Evolutionary conservation across 176 grass and related monocot species (phyloP).

Genomic region (Ananas comosus): DNA sequence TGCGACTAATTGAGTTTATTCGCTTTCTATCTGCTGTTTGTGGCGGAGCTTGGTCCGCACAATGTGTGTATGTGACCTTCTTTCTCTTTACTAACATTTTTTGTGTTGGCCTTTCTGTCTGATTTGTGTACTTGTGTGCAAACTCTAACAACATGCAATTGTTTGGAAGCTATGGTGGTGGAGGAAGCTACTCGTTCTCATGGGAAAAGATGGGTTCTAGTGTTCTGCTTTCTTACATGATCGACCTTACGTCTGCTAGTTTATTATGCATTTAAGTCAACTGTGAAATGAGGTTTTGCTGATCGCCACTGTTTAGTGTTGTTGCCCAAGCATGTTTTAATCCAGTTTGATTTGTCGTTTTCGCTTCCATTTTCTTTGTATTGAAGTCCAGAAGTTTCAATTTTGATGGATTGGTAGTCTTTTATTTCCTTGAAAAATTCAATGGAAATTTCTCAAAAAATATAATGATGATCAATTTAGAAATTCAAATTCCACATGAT

Average conservation of each 20-base stretch:
- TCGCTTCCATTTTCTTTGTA: no score
- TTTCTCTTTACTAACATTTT: background rate
- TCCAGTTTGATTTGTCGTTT: background rate
- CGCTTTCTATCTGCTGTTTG: conserved; percentile 80
- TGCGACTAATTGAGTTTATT: conserved; percentile 46
- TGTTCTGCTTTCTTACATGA: background rate
- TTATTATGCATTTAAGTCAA: background rate
- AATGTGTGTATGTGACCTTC: conserved; percentile 69
- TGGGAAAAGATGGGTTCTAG: background rate
- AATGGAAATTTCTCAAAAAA: no score
- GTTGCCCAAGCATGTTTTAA: background rate
- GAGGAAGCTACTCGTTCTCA: background rate
- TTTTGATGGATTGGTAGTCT: no score
- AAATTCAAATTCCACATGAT: no score
- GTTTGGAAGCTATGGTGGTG: background rate
- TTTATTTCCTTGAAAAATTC: no score
- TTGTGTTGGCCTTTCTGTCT: background rate
- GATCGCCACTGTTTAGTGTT: background rate
- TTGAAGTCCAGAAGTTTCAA: no score
- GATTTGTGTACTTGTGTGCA: background rate
- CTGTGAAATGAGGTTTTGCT: background rate
- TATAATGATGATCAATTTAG: no score
- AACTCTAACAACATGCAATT: background rate
- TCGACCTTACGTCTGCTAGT: background rate
- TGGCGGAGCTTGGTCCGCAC: conserved; percentile 75